A percentile compares a stretch with the other conserved stretches of the same genome.
These are phyloP conservation scores for Ilyonectria robusta DNA, from an alignment of 2,329 filamentous ascomycete genomes.

Conservation along the genomic window DNA sequence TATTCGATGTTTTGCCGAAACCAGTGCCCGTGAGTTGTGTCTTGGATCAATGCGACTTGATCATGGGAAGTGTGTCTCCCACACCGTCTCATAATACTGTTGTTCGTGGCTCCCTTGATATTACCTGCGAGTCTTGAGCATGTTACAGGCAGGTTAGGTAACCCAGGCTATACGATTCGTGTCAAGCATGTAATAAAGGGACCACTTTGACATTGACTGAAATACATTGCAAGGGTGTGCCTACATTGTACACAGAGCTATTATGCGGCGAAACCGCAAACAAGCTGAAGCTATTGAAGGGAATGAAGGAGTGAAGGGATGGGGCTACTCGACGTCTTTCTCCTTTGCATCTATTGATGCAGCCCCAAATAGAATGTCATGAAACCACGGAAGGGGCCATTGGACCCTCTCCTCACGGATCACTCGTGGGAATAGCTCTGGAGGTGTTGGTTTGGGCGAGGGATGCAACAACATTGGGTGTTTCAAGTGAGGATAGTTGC, in stretches of 20 bases:
- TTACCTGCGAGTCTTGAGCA: conserved; percentile 3
- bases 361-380: conserved; percentile 15
- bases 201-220: conserved; percentile 3
- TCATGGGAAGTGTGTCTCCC: background rate
- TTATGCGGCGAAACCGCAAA: conserved; percentile 13
- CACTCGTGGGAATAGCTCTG: conserved; percentile 9
- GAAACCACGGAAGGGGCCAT: conserved; percentile 13
- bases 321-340: conserved; percentile 2
- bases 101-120: conserved; percentile 8
- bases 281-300: conserved; percentile 10
- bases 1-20: background rate
- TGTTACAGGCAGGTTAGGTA: background rate
- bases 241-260: background rate
- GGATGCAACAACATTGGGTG: conserved; percentile 13
- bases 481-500: conserved; percentile 12
- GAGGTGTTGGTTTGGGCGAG: background rate
- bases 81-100: background rate
- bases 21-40: background rate
- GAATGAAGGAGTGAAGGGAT: conserved; percentile 12
- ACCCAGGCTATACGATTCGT: background rate
- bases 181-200: background rate
- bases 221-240: background rate
- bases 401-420: conserved; percentile 6
- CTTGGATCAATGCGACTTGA: background rate
- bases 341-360: background rate